A percentile compares a stretch with the other conserved stretches of the same genome.
These are phyloP conservation scores for Candida silvatica DNA, from an alignment of 805 yeast genomes.

Conservation along the genomic window DNA sequence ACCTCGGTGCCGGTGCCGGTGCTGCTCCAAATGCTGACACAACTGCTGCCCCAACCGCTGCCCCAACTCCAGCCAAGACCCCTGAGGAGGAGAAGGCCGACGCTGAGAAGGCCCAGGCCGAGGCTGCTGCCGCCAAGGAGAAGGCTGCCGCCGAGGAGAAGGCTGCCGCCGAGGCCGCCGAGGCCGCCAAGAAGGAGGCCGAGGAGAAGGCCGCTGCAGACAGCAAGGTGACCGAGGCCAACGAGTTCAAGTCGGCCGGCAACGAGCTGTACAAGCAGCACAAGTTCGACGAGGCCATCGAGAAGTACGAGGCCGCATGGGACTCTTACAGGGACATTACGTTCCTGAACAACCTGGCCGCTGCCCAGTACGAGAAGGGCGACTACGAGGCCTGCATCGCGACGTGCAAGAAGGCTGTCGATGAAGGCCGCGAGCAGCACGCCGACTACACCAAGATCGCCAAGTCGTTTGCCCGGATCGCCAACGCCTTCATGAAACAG, in stretches of 20 bases:
- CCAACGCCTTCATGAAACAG: slow-evolving; percentile 70
- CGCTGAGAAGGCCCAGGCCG: slow-evolving; percentile 20
- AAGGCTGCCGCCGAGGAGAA: slow-evolving; percentile 22
- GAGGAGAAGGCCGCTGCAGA: slow-evolving; percentile 22
- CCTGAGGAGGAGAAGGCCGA: slow-evolving; percentile 15
- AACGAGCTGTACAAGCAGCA: slow-evolving; percentile 79
- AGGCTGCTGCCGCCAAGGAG: slow-evolving; percentile 23
- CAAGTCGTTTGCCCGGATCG: slow-evolving; percentile 88
- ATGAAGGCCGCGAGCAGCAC: slow-evolving; percentile 80
- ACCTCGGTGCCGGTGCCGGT: slow-evolving; percentile 35
- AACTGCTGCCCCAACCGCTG: slow-evolving; percentile 2
- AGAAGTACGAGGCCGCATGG: slow-evolving; percentile 79
- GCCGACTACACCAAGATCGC: slow-evolving; percentile 91
- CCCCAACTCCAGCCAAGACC: background rate
- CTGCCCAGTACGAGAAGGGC: slow-evolving; percentile 95
- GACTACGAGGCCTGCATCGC: slow-evolving; percentile 78
- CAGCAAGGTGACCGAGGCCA: slow-evolving; percentile 35
- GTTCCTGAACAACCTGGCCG: slow-evolving; percentile 91
- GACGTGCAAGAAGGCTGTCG: slow-evolving; percentile 78
- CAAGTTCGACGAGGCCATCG: slow-evolving; percentile 90
- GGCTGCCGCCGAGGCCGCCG: slow-evolving; percentile 4
- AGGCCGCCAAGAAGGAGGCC: slow-evolving; percentile 12
- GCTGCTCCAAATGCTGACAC: slow-evolving; percentile 14
- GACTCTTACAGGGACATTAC: slow-evolving; percentile 76
- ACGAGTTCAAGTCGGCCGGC: slow-evolving; percentile 73